Evolutionary conservation across 768 basidiomycete genomes (phyloP), one percentile per base, ranked within the genome.

Genomic region (Suillus clintonianus): DNA sequence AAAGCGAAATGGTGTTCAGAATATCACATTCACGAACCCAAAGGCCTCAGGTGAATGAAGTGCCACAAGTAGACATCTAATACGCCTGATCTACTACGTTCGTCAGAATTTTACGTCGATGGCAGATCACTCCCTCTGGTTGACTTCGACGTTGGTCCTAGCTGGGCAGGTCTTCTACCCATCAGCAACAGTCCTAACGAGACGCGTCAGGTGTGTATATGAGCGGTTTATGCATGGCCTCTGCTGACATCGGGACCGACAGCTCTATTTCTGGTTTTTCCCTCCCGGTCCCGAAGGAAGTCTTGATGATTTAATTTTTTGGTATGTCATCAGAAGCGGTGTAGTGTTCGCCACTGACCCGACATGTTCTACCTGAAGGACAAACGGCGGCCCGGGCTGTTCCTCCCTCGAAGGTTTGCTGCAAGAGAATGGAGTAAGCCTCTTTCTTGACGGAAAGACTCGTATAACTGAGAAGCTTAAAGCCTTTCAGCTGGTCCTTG

Each of bases 221-320:
- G 70, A 2, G 8, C n/a, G 43, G 5, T 10, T 32, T 10, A 24
- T 32, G 6, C 7, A n/a, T 17, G 37, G 8, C 11, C 6, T 10
- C n/a, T 5, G 7, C 15, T 47, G 30, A 57, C 8, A 9, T 30
- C 37, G 41, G 19, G 11, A 11, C 9, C 48, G 24, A 0, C 61
- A 92, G 89, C 82, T 91, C 17, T 92, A 89, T 79, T 92, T 92
- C 77, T 92, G 90, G 90, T 89, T 91, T 76, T 92, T 91, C 79
- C 91, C 90, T 60, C 89, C 90, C 2, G 90, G 89, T 4, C 88
- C 89, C 1, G 77, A 86, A 67, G 90, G 90, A 22, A 89, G 86
- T 66, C 70, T 83, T 5, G 89, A 92, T 68, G 89, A 92, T 70
- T 69, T 92, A 50, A 88, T 92, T 37, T 89, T 91, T 74, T 92